Base-by-base conservation (phyloP, 2,329 filamentous ascomycete genomes). In the Tolypocladium endophyticum region DNA sequence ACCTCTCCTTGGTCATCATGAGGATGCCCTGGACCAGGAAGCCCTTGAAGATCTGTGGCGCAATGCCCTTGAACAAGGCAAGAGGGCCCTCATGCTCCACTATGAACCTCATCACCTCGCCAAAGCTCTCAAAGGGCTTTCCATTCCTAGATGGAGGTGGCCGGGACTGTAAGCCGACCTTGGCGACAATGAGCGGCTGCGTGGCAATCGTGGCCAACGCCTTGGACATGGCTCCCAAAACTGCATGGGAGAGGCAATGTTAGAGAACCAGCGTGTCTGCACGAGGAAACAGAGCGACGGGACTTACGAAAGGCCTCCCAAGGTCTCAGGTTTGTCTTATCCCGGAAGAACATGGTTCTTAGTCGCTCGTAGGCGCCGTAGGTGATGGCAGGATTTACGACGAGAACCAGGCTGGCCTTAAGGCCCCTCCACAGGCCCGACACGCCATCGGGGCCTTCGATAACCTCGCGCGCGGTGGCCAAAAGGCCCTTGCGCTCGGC, bases 1-100 rank as follows among this genome's bases (percentile, higher is more conserved):
- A 92, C 89, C 92, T 84, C 76, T 99, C 94, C 77, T 99, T 99
- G 55, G 92, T 94, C 92, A 97, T 99, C 94, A 99, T 99, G 45
- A 99, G 79, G 59, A 99, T 85, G 56, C 94, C 94, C 71, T 99
- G 94, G 2, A 99, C 94, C 56, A 99, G 72, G 58, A 99, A 76
- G 1, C 94, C 94, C 76, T 99, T 99, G 61, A 92, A 74, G 57
- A 99, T 89, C 73, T 99, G 94, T 3, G 94, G 94, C 0, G 86
- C 92, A 65, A 99, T 96, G 50, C 94, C 94, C 78, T 99, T 99
- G 80, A 97, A 99, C 1, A 99, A 80, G n/a, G 88, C 88, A 16
- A 87, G 68, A 0, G 83, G 72, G 4, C 94, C 94, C 71, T 99
- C 94, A 62, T 96, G 87, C 69, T 96, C 80, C 59, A 97, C 77